Evolutionary conservation across 1,284 basidiomycete genomes (phyloP), one percentile per base, ranked within the genome.

Genomic region (Takashimella koratensis): DNA sequence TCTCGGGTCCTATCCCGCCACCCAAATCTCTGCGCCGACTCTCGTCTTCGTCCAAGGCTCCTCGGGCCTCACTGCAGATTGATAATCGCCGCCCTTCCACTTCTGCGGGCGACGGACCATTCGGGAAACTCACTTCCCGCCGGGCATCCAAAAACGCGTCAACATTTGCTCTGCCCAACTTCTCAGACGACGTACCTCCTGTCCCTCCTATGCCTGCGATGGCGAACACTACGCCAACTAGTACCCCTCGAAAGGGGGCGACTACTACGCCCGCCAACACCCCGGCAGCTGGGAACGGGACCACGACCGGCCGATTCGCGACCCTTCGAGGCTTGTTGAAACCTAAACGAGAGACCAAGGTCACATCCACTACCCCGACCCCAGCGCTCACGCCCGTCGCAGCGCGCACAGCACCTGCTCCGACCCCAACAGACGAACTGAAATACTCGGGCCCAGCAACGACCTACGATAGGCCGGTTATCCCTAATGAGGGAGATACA

Each of bases 401-500:
- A n/a, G n/a, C n/a, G n/a, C n/a, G n/a, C n/a, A n/a, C n/a, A n/a
- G n/a, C n/a, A n/a, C n/a, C n/a, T n/a, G n/a, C n/a, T n/a, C n/a
- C n/a, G n/a, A n/a, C n/a, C 30, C 30, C 30, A 36, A 36, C 16
- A 16, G 16, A 36, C 16, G 30, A 36, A 36, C 10, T 36, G 10
- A 36, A 36, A 8, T 36, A 8, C 16, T 8, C 30, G 8, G 30
- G 30, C 16, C 30, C 30, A 36, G 30, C 30, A 16, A 16, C 30
- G 16, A 36, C 30, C 16, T 60, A 60, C 53, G n/a, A 27, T 20
- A 54, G 59, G 16, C 59, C 59, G 12, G 16, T 23, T 0, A 43
- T 60, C 41, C 26, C 46, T 27, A 57, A 60, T 53, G 59, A 60
- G 51, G 56, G 59, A 23, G 47, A 60, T 56, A 60, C 59, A 5